These are phyloP conservation scores for Geosiphon pyriformis DNA, from an alignment of 192 early-diverging fungal species.

Conservation along the genomic window DNA sequence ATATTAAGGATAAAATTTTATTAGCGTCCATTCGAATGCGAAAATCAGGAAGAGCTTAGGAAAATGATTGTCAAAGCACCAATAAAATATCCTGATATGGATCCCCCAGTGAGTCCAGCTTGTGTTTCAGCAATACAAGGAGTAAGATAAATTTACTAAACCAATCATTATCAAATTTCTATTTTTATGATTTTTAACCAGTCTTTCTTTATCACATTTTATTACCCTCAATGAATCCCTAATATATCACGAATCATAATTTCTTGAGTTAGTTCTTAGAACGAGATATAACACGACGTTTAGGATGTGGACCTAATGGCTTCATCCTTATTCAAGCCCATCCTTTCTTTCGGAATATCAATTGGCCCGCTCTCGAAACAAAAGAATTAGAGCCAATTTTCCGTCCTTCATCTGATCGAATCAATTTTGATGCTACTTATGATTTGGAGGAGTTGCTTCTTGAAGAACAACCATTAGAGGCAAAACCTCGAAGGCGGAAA, in stretches of 20 bases:
- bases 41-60: constrained; percentile 53
- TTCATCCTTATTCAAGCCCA: constrained; percentile 43
- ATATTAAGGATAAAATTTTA: constrained; percentile 16
- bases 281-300: constrained; percentile 40
- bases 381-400: constrained; percentile 43
- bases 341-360: constrained; percentile 45
- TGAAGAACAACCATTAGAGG: constrained; percentile 63
- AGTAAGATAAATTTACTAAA: too few relatives aligned
- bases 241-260: too few relatives aligned
- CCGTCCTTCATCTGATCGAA: constrained; percentile 39
- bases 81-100: constrained; percentile 59
- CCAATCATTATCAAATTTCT: too few relatives aligned
- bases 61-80: constrained; percentile 59
- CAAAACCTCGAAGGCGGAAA: constrained; percentile 28
- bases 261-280: constrained; percentile 64
- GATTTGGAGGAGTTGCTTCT: constrained; percentile 69
- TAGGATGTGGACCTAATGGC: constrained; percentile 42
- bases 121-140: constrained; percentile 68
- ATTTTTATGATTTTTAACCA: too few relatives aligned
- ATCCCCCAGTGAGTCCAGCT: constrained; percentile 49
- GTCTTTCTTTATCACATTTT: too few relatives aligned
- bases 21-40: constrained; percentile 65
- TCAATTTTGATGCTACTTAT: constrained; percentile 74
- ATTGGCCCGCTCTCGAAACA: constrained; percentile 40
- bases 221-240: too few relatives aligned